A percentile compares a stretch with the other conserved stretches of the same genome.
These are phyloP conservation scores for Liquidambar formosana DNA, from an alignment of 164 flowering plant species.

Conservation along the genomic window DNA sequence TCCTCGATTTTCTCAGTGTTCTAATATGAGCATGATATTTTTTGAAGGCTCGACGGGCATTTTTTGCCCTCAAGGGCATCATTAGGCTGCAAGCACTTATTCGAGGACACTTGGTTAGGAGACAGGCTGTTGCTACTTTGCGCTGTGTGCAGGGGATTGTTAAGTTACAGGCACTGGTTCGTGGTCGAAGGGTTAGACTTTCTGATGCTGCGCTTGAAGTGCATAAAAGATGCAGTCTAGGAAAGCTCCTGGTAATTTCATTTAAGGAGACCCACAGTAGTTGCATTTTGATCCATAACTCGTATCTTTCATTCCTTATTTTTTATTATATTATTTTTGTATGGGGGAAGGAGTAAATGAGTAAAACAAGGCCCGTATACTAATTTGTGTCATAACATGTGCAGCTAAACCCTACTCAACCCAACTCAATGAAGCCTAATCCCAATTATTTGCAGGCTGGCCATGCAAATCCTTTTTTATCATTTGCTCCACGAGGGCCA, in stretches of 20 bases:
- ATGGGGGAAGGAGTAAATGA: background rate
- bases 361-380: background rate
- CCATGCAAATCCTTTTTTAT: background rate
- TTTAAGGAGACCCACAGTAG: background rate
- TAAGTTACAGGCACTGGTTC: conserved; percentile 74
- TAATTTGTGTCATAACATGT: too few relatives aligned
- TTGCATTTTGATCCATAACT: background rate
- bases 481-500: too few relatives aligned
- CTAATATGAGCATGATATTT: conserved; percentile 13
- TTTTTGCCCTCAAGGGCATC: conserved; percentile 77
- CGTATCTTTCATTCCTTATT: background rate
- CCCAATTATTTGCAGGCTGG: background rate
- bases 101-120: conserved; percentile 88
- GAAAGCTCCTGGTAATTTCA: conserved; percentile 35
- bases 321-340: too few relatives aligned
- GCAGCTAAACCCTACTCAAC: background rate
- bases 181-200: conserved; percentile 57
- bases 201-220: conserved; percentile 44
- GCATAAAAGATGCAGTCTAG: conserved; percentile 19
- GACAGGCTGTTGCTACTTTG: conserved; percentile 82
- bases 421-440: background rate
- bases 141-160: conserved; percentile 59
- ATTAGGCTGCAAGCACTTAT: conserved; percentile 80
- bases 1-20: background rate
- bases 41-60: conserved; percentile 86